Percentiles rank a stretch among this genome's conserved stretches.
phyloP scores from a whole-genome alignment of 2,329 filamentous ascomycete genomes.

The Fusarium paranaense region DNA sequence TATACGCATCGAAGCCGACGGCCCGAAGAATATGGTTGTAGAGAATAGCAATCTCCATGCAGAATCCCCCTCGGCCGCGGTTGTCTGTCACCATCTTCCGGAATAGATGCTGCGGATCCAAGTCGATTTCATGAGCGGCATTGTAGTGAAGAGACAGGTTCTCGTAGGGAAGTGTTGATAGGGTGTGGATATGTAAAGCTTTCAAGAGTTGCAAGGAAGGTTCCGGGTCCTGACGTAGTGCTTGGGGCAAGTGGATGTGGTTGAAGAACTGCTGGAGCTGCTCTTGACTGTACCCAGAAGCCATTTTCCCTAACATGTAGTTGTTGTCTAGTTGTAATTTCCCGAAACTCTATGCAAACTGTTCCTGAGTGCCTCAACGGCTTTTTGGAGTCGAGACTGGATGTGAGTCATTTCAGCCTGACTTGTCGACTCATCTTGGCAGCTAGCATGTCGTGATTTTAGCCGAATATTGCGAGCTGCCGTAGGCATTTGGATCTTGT shows the following conservation, averaged over 20 bases:
- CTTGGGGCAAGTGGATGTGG: conserved; percentile 17
- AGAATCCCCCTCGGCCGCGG: conserved; percentile 67
- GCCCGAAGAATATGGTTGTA: conserved; percentile 64
- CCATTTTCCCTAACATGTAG: not conserved
- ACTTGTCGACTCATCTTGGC: not conserved
- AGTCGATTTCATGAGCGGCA: conserved; percentile 50
- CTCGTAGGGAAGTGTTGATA: conserved; percentile 63
- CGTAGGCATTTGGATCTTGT: not conserved
- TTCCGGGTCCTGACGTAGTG: conserved; percentile 4
- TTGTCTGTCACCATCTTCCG: conserved; percentile 59
- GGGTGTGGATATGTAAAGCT: conserved; percentile 25
- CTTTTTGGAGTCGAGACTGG: not conserved
- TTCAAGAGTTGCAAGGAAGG: conserved; percentile 29
- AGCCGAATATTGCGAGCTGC: conserved; percentile 7
- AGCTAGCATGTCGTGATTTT: conserved; percentile 19
- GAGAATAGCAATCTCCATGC: conserved; percentile 69
- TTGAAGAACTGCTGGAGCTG: conserved; percentile 30
- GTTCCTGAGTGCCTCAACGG: too few relatives aligned
- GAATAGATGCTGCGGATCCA: conserved; percentile 61
- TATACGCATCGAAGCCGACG: conserved; percentile 65
- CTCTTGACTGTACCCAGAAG: conserved; percentile 25
- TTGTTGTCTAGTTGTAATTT: not conserved
- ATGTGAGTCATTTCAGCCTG: conserved; percentile 10
- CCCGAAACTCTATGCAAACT: not conserved
- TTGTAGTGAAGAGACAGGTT: conserved; percentile 68